Evolutionary conservation across 2,329 filamentous ascomycete genomes (phyloP), one percentile per base, ranked within the genome.

Genomic region (Knoxdaviesia capensis): DNA sequence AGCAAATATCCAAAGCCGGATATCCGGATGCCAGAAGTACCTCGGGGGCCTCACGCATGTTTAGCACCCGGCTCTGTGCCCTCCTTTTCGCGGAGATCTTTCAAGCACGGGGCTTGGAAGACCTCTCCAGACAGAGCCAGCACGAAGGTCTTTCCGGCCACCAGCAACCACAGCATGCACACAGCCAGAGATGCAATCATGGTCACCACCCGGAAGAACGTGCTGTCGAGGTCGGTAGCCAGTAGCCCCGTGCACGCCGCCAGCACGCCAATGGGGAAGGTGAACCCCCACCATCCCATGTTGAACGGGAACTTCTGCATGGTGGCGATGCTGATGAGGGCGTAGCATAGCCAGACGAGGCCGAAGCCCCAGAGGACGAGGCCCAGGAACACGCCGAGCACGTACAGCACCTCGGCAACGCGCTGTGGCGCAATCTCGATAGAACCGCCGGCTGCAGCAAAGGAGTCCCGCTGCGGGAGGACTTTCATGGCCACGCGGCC

Each of bases 371-470:
- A 65, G 54, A 66, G 60, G 31, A 62, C 45, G 7, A 65, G 51
- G 5, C 57, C 62, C 7, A 59, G 41, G 40, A 64, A 57, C 20
- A 73, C 59, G 0, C 77, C 74, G 1, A 74, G 45, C 1, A 74
- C 59, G 47, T 79, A 78, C 5, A 77, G 59, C 3, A 77, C 60
- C 30, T 66, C 59, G 0, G 71, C 69, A 28, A 48, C 56, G 10
- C 43, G 42, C 7, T 44, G 40, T 31, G 39, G 9, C 29, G 44
- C 33, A 30, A 42, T 39, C 7, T 42, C 37, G 10, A 42, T 39
- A 20, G 20, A 20, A 1, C 54, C 36, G 53, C 48, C 7, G 51
- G 55, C 28, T 54, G 11, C 35, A 6, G 45, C 30, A n/a, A 44
- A n/a, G 8, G 45, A 28, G 28, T 34, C 60, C 1, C 62, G 63